phyloP scores from a whole-genome alignment of 2,329 filamentous ascomycete genomes.

The Xylariaceae sp. region DNA sequence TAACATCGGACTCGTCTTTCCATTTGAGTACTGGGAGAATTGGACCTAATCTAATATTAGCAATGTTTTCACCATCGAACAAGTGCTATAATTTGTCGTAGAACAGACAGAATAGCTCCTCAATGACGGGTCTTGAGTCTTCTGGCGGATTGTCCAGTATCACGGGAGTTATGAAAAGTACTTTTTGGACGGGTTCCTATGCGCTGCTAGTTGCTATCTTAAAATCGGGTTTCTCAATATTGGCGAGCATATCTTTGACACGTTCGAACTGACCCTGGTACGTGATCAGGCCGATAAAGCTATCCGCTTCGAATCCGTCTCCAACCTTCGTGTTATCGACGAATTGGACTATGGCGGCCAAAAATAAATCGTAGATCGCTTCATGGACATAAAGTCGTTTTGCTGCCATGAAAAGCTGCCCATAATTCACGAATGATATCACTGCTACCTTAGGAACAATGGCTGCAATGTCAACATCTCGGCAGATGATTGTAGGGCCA shows the following conservation, averaged over 20 bases:
- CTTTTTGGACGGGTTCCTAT: no score
- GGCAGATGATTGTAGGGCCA: slow-evolving; percentile 63
- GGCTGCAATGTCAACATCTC: slow-evolving; percentile 56
- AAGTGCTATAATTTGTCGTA: background rate
- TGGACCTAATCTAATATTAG: no score
- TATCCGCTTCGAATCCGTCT: no score
- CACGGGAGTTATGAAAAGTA: slow-evolving; percentile 30
- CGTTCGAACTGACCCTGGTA: no score
- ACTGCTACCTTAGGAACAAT: slow-evolving; percentile 46
- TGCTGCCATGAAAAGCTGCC: slow-evolving; percentile 57
- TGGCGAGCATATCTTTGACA: no score
- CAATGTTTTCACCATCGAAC: no score
- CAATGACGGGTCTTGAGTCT: slow-evolving; percentile 27
- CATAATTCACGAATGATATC: slow-evolving; percentile 51
- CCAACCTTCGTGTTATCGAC: no score
- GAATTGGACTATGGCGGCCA: background rate
- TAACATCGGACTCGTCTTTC: slow-evolving; percentile 51
- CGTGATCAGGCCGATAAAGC: no score
- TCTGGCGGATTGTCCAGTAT: slow-evolving; percentile 35
- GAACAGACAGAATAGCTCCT: slow-evolving; percentile 35
- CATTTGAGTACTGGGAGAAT: slow-evolving; percentile 52
- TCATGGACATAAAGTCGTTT: slow-evolving; percentile 64
- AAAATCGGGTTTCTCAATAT: no score
- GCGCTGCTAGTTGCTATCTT: no score
- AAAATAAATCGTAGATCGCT: slow-evolving; percentile 43